Percentiles rank a stretch among this genome's conserved stretches.
Evolutionary conservation across 768 basidiomycete genomes (phyloP).

Genomic region (Lyophyllum shimeji): DNA sequence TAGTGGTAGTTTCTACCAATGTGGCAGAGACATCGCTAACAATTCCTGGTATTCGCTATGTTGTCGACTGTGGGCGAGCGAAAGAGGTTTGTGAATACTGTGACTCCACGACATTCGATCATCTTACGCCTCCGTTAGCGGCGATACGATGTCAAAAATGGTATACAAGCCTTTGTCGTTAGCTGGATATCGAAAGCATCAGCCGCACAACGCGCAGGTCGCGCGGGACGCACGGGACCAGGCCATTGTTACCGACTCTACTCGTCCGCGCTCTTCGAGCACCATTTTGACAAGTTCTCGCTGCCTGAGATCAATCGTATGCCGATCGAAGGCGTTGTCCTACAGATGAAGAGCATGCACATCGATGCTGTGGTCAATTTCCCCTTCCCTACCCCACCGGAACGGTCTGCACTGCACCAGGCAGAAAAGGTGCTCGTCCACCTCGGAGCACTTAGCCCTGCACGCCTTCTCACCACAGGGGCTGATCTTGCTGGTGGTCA

Average conservation of each 20-base stretch:
- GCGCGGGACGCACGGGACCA: constrained; percentile 96
- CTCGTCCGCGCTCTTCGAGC: constrained; percentile 92
- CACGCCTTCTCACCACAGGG: constrained; percentile 22
- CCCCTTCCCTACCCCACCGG: constrained; percentile 96
- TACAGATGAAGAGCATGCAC: constrained; percentile 99
- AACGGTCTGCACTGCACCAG: constrained; percentile 67
- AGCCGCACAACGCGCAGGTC: constrained; percentile 90
- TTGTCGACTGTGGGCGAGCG: constrained; percentile 93
- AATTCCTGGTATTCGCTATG: constrained; percentile 95
- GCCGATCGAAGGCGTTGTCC: constrained; percentile 94
- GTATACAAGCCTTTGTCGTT: constrained; percentile 91
- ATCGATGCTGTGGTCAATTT: constrained; percentile 97
- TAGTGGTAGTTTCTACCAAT: constrained; percentile 95
- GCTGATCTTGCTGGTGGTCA: constrained; percentile 38
- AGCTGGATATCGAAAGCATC: constrained; percentile 96
- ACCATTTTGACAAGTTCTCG: constrained; percentile 86
- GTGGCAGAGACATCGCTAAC: constrained; percentile 97
- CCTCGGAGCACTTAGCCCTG: constrained; percentile 73
- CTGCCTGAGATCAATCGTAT: constrained; percentile 92
- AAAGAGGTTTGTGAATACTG: constrained; percentile 66
- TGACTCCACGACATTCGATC: not conserved
- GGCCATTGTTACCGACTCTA: constrained; percentile 98
- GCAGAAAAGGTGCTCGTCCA: constrained; percentile 81
- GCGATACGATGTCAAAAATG: constrained; percentile 74
- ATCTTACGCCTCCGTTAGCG: constrained; percentile 46